Conservation (phyloP, 768 basidiomycete species). For the Pleurotus citrinopileatus region DNA sequence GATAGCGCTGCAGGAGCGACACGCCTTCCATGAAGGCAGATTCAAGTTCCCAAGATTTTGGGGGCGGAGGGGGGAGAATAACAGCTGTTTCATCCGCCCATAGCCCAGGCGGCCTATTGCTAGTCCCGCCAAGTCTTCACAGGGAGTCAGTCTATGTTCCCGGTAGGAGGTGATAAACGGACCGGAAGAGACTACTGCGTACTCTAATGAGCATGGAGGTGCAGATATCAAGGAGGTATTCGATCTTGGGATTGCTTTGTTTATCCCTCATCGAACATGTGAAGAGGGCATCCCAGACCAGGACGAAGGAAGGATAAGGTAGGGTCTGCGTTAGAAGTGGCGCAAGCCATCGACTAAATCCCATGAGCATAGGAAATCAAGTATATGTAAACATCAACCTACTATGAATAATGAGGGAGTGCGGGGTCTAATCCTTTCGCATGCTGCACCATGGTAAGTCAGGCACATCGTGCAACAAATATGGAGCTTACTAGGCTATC, state of each 20-base stretch:
- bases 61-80: constrained; percentile 37
- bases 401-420: constrained; percentile 82
- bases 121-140: constrained; percentile 52
- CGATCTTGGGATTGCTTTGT: constrained; percentile 58
- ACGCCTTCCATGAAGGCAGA: constrained; percentile 70
- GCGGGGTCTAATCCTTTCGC: constrained; percentile 65
- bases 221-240: constrained; percentile 69
- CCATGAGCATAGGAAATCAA: background rate
- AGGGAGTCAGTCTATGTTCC: constrained; percentile 1
- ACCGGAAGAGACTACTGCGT: constrained; percentile 55
- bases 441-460: constrained; percentile 35
- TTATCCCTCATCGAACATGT: constrained; percentile 54
- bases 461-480: constrained; percentile 1
- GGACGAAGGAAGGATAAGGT: constrained; percentile 56
- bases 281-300: constrained; percentile 73
- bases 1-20: constrained; percentile 61
- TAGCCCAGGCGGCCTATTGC: constrained; percentile 40
- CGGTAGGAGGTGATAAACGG: constrained; percentile 15
- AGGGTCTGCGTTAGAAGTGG: constrained; percentile 71
- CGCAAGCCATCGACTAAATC: constrained; percentile 68
- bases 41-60: constrained; percentile 48
- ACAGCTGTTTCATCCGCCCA: constrained; percentile 48
- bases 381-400: constrained; percentile 23
- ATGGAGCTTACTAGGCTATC: constrained; percentile 49
- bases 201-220: constrained; percentile 64